Base-by-base conservation (phyloP, 345 rosid species). In the Eucalyptus cloeziana region DNA sequence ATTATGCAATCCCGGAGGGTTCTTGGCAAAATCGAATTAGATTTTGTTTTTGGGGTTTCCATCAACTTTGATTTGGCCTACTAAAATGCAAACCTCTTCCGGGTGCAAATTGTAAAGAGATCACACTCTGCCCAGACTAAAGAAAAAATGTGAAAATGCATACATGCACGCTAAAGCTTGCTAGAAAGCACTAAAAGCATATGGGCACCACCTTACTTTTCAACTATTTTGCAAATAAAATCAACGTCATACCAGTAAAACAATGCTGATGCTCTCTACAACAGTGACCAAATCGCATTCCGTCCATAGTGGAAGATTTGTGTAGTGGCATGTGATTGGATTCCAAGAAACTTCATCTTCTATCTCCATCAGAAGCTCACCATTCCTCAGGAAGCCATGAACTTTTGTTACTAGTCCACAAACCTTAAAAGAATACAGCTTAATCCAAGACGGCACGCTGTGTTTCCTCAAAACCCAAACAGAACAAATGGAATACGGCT, bases 251-350 rank as follows among this genome's bases (percentile, higher is more conserved):
- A 15, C 22, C 2, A 8, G 11, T 15, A n/a, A 15, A 37, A 19
- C 45, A 3, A n/a, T n/a, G n/a, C n/a, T n/a, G n/a, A 71, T 13
- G 27, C 81, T 71, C 25, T 71, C 14, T 3, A 6, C 27, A 2
- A 19, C 4, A 1, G 45, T 5, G 44, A 71, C 14, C 27, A 19
- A 71, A 19, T 37, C 4, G 13, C 25, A 17, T 33, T 5, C 0
- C 1, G 0, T 0, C 13, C 1, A 33, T 19, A 5, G 12, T 19
- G 81, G 45, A 10, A 71, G 25, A 19, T 0, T 0, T 33, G 81
- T 1, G 25, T 0, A 37, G 9, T 71, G 81, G 4, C 45, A 7
- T 4, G 27, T 71, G 27, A 9, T 37, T 5, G 14, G 45, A 71
- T 71, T 71, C 81, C 81, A 71, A 19, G 27, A 71, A 37, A 37